Base-by-base conservation (phyloP, 192 early-diverging fungal genomes). In the Ambispora gerdemannii region DNA sequence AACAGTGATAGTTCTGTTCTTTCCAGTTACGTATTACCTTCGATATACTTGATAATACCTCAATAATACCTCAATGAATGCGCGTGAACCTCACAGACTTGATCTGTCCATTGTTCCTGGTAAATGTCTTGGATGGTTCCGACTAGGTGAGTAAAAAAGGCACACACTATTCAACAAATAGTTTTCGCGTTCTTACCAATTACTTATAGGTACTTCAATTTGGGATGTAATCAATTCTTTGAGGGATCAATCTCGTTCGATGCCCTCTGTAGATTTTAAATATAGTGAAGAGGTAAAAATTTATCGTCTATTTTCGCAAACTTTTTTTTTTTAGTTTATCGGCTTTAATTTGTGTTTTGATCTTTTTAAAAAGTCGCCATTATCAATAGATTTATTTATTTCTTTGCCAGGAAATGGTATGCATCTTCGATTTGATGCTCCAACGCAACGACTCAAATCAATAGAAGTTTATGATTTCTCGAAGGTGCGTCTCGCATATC, bases 381-480 rank as follows among this genome's bases (percentile, higher is more conserved):
- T 83, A 51, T 51, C 63, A 2, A 74, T 76, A 4, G 79, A 77
- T 31, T 71, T 82, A 63, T 75, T 83, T 33, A 43, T 83, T 4
- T 66, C 67, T 24, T 61, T 82, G 3, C 67, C 77, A 13, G 68
- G 65, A 19, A 82, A 84, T 55, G 87, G 85, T n/a, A 75, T 87
- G 27, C 80, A 81, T 66, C 74, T 87, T 51, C 73, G 81, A 30
- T 86, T 89, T 50, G 87, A 90, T 62, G 83, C 80, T 2, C 25
- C 72, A 15, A 75, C 78, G 8, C 88, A 85, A 49, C 80, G 86
- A 7, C 72, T 91, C n/a, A 84, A 81, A 63, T 73, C 77, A 15
- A 86, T 92, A 43, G 86, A 89, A 71, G 76, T 87, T 17, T 83
- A 80, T 58, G 87, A 90, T 74, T 82, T 90, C 31, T 68, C 73